Base-by-base conservation (phyloP, 2,329 filamentous ascomycete species). In the Fusarium tjaetaba region DNA sequence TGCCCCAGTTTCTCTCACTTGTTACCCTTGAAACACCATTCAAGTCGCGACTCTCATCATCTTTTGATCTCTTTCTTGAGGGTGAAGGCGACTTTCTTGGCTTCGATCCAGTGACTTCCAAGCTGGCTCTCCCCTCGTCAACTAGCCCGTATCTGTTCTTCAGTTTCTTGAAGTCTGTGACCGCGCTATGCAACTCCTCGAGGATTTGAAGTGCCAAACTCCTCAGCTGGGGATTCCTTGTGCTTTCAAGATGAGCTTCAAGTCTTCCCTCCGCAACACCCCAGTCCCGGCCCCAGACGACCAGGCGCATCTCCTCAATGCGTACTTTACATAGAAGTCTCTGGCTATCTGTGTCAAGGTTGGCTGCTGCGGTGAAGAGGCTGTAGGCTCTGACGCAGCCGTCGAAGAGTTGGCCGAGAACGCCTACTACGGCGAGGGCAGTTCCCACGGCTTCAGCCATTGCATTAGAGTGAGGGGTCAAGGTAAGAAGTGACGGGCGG, bases 241-340 rank as follows among this genome's bases (percentile, higher is more conserved):
- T 81, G 41, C 78, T 78, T 63, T 80, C 77, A 14, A 86, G 79
- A 64, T 85, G 84, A 39, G 81, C 82, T 75, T 86, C 85, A 3
- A 86, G 78, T 56, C 72, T 79, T 10, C 85, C 85, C 77, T 86
- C 85, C 15, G 83, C 80, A 39, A 86, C 84, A 30, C 85, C 85
- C 85, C 85, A 86, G 71, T 86, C 83, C 38, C 85, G 77, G 24
- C 85, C 85, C 85, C 85, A 86, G 65, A 86, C 83, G 36, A 84
- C 76, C 41, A 86, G 80, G 8, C 85, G 81, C 83, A 85, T 86
- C 81, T 86, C 85, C 78, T 86, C 85, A 74, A 86, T 86, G 57
- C 84, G 82, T 61, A 86, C 83, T 74, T 86, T 86, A 79, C 85
- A 86, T 48, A 85, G 77, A 38, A 86, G 78, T 43, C 82, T 81